Evolutionary conservation across 768 basidiomycete genomes (phyloP), one percentile per base, ranked within the genome.

Genomic region (Lactarius hatsudake): DNA sequence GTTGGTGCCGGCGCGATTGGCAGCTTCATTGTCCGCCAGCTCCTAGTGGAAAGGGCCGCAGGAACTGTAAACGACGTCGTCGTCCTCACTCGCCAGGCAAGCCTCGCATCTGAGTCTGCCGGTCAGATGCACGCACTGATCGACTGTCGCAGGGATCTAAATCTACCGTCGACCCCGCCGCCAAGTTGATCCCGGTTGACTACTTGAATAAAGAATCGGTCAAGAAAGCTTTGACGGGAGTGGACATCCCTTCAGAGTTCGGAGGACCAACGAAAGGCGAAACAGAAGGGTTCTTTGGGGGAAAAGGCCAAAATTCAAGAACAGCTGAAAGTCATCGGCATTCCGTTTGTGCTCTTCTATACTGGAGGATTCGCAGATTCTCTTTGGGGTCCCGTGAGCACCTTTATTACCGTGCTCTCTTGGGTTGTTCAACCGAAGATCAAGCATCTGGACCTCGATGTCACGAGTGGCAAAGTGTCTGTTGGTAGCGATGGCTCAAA

Each of bases 191-290:
- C 34, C 36, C 26, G 12, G 70, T 72, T 26, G 71, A 68, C 71
- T 66, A 64, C n/a, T 48, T 65, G 28, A 48, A 51, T 34, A 48
- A 51, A 6, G 43, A 62, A 17, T 62, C 69, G n/a, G 48, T 71
- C 42, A 64, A 56, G 36, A 18, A 4, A 1, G 67, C 71, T 4
- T 56, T 71, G 40, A 3, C 61, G 5, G 55, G 57, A 4, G 61
- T 67, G 26, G 65, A 71, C 38, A 62, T 75, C 8, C 77, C 76
- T 9, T 71, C 72, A 55, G 76, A 77, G 63, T 77, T 75, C 36
- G 75, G 75, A 4, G 68, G 59, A 18, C 36, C 65, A 3, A 70
- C 72, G 6, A 66, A 66, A 9, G 69, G 67, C 2, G 58, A 26
- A 28, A 62, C 61, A 5, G 61, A 53, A 3, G 70, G 72, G 1